Evolutionary conservation across 345 rosid genomes (phyloP), one percentile per base, ranked within the genome.

Genomic region (Salix viminalis): DNA sequence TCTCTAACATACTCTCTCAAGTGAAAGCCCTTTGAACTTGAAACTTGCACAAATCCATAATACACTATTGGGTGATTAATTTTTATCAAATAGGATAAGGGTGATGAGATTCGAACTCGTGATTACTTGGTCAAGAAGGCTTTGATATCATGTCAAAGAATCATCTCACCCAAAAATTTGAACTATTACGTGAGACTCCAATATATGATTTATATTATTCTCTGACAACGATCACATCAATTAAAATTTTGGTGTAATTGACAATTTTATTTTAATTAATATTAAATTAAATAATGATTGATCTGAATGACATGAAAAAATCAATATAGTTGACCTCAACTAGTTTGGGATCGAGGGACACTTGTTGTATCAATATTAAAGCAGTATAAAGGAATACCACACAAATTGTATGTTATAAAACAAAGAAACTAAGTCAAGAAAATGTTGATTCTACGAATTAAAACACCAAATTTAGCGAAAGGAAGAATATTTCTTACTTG

Each of bases 401-500:
- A 21, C 61, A 56, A 0, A 8, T 56, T 56, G 26, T 0, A n/a
- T 4, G 0, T 18, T 19, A 16, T 23, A 73, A 41, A 8, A 56
- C 48, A 12, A 10, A 42, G 28, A 26, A 21, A 64, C 7, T 42
- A 46, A 67, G 36, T 36, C 12, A 67, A 12, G 9, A 0, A 32
- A 4, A 52, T 37, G 1, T 24, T 21, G 26, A 10, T 56, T 56
- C 13, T 8, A 56, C n/a, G 42, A 56, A n/a, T 0, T 18, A 56
- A 2, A 56, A 9, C 61, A 56, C 61, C n/a, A 21, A 56, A 7
- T 56, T 56, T 56, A 58, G 24, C 41, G 9, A 70, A 76, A 23
- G 69, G 71, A 14, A 9, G 50, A 65, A 28, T 9, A 24, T 21
- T 42, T 60, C 62, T 39, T 65, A 65, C 84, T 78, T 81, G 84